Base-by-base conservation (phyloP, 345 rosid genomes). In the Conringia planisiliqua region DNA sequence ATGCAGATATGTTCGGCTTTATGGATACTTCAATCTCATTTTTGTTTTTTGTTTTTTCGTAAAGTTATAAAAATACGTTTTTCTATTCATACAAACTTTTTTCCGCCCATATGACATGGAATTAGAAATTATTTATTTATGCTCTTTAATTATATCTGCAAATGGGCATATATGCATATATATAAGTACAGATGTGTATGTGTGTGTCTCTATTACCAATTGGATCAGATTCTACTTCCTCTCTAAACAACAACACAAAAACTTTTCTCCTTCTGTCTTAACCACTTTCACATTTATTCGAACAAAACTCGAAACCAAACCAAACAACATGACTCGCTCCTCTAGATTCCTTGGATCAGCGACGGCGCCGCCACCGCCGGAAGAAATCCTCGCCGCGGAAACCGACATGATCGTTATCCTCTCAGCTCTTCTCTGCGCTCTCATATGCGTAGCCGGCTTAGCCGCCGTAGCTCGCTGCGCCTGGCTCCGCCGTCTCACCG, bases 351-450 rank as follows among this genome's bases (percentile, higher is more conserved):
- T 86, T 0, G 75, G 73, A 12, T 11, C 81, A 26, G 22, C 74
- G 22, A 8, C 78, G 24, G 16, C 73, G 30, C 83, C 91, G 0
- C 85, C 88, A 1, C 88, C 81, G 2, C 73, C 77, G 50, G 73
- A 33, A 78, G 82, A 79, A 39, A 62, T 76, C 24, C 62, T 70
- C 35, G 69, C 81, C 46, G 71, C 85, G 3, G 91, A 89, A 77
- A 86, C 93, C 4, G 92, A 91, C 74, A 78, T 85, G 66, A 86
- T 91, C 22, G 83, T 91, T 12, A 82, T 85, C 24, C 80, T 89
- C 48, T 93, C 92, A 5, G 89, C 83, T 16, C 90, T 91, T 68
- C 83, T 91, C 35, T 91, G 97, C 68, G 91, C 93, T 47, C 72
- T 91, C 38, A 83, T 91, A 5, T 89, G 89, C 32, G 88, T 83